Conservation (phyloP, 2,329 filamentous ascomycete genomes). For the Zasmidium cellare region DNA sequence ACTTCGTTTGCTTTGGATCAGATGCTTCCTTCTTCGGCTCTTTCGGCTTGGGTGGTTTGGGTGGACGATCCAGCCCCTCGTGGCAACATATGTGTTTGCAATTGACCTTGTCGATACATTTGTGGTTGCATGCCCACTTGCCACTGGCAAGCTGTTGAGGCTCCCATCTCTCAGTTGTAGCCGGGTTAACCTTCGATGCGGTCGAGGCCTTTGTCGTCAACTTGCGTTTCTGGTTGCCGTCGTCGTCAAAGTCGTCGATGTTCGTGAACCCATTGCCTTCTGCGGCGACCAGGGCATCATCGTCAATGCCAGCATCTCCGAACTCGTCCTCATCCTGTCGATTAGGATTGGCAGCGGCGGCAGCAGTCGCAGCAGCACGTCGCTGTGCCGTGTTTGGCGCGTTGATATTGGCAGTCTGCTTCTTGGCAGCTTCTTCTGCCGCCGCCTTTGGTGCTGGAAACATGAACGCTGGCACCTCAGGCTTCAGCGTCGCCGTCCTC, state of each 20-base stretch:
- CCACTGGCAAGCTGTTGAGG: constrained; percentile 64
- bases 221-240: constrained; percentile 10
- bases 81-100: constrained; percentile 75
- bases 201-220: constrained; percentile 12
- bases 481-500: constrained; percentile 53
- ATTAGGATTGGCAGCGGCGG: constrained; percentile 12
- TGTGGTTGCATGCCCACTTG: constrained; percentile 72
- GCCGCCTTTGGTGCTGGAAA: constrained; percentile 42
- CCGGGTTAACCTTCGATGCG: constrained; percentile 5
- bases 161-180: constrained; percentile 28
- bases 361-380: constrained; percentile 16
- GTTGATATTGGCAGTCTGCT: constrained; percentile 13
- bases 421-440: constrained; percentile 13
- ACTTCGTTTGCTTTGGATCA: constrained; percentile 32
- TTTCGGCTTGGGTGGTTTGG: constrained; percentile 47
- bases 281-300: constrained; percentile 51
- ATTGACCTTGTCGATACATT: constrained; percentile 60
- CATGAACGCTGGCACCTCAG: constrained; percentile 46
- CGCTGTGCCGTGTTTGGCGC: constrained; percentile 29
- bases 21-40: constrained; percentile 27
- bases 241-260: constrained; percentile 53
- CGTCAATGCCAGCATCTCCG: constrained; percentile 55
- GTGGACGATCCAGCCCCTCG: constrained; percentile 67
- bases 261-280: constrained; percentile 46
- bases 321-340: constrained; percentile 46